Percentiles rank a stretch among this genome's conserved stretches.
phyloP scores from a whole-genome alignment of 2,329 filamentous ascomycete genomes.

The Ophiostoma himal-ulmi region DNA sequence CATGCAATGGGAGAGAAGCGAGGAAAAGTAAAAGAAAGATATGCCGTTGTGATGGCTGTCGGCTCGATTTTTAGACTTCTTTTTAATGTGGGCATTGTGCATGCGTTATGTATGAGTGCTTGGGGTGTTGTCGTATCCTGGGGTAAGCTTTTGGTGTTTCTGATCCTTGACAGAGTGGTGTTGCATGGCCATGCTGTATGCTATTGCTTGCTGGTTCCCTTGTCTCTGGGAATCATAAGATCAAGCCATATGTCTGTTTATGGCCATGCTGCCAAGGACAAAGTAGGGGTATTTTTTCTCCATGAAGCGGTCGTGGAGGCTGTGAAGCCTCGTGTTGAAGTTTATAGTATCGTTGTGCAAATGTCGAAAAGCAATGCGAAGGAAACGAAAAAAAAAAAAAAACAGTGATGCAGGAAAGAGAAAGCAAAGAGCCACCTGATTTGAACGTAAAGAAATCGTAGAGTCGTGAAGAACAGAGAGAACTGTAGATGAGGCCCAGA shows the following conservation, averaged over 20 bases:
- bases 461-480: background rate
- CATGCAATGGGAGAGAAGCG: background rate
- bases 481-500: background rate
- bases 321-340: slow-evolving; percentile 35
- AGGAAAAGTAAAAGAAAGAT: background rate
- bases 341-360: slow-evolving; percentile 29
- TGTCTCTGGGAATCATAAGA: background rate
- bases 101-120: background rate
- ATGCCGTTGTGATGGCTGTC: background rate
- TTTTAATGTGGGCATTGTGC: background rate
- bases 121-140: slow-evolving; percentile 1
- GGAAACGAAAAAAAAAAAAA: background rate
- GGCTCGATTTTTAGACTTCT: background rate
- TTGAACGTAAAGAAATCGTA: slow-evolving; percentile 11
- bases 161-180: background rate
- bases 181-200: background rate
- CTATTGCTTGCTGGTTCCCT: too few relatives aligned
- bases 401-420: background rate
- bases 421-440: slow-evolving; percentile 1
- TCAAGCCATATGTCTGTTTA: background rate
- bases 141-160: background rate
- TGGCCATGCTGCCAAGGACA: slow-evolving; percentile 12
- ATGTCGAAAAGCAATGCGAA: background rate
- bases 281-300: slow-evolving; percentile 29
- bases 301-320: slow-evolving; percentile 27